phyloP scores from a whole-genome alignment of 768 basidiomycete species.

The Dacryopinax primogenitus region DNA sequence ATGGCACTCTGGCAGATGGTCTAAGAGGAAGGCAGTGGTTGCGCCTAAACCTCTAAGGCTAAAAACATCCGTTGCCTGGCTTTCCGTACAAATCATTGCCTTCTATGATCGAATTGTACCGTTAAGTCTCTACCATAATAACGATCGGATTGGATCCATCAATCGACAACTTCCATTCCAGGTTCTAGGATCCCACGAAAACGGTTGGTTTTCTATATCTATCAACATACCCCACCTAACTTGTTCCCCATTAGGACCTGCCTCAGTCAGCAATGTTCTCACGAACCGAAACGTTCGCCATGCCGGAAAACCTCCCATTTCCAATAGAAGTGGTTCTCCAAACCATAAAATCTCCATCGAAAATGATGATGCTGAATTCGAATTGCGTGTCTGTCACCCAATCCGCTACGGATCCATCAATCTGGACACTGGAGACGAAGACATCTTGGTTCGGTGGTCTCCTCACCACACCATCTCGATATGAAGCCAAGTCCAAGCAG shows the following conservation, averaged over 20 bases:
- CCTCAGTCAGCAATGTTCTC: background rate
- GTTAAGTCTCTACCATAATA: too few species aligned
- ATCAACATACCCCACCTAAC: too few species aligned
- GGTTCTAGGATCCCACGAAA: too few species aligned
- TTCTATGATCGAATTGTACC: background rate
- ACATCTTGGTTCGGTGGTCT: conserved; percentile 3
- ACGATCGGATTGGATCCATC: too few species aligned
- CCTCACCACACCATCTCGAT: background rate
- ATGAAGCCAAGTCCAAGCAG: background rate
- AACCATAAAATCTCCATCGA: background rate
- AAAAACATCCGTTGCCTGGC: background rate
- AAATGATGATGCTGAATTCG: background rate
- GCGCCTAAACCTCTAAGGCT: too few species aligned
- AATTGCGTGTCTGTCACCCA: background rate
- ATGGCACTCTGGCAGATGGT: too few species aligned
- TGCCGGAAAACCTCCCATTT: background rate
- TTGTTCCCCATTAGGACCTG: too few species aligned
- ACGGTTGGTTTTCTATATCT: too few species aligned
- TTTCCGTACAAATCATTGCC: background rate
- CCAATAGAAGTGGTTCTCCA: background rate
- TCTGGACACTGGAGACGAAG: background rate
- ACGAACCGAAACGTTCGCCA: background rate
- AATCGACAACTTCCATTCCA: too few species aligned
- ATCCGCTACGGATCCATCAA: background rate
- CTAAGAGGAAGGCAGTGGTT: too few species aligned